These are phyloP conservation scores for Peronospora tabacina DNA, from an alignment of 352 stramenopile species.

Conservation along the genomic window DNA sequence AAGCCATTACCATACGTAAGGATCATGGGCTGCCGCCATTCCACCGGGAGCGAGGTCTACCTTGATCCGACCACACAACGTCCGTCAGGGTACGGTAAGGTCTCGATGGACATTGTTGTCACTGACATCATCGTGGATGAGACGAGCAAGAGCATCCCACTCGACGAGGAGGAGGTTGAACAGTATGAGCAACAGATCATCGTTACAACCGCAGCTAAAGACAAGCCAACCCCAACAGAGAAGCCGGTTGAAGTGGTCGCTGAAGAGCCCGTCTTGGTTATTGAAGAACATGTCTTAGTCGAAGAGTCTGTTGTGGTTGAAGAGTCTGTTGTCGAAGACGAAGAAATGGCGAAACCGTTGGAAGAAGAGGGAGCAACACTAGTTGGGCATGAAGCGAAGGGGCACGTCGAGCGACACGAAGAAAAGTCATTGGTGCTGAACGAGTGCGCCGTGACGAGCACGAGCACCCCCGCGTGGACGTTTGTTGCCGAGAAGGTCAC, in stretches of 20 bases:
- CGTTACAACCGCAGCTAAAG: constrained; percentile 7
- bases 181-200: constrained; percentile 4
- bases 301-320: constrained; percentile 5
- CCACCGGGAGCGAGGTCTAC: constrained; percentile 44
- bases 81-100: constrained; percentile 23
- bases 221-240: constrained; percentile 2
- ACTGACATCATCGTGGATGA: constrained; percentile 27
- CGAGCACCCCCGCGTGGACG: constrained; percentile 16
- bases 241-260: constrained; percentile 5
- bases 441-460: constrained; percentile 13
- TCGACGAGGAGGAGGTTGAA: constrained; percentile 12
- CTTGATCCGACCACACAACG: constrained; percentile 26
- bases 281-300: constrained; percentile 2
- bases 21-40: constrained; percentile 61
- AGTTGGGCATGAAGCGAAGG: constrained; percentile 12
- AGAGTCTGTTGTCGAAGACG: constrained; percentile 9
- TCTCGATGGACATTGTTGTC: constrained; percentile 25
- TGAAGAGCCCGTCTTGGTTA: constrained; percentile 2
- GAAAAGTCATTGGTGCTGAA: constrained; percentile 6
- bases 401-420: constrained; percentile 9
- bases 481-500: constrained; percentile 34
- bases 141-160: constrained; percentile 16
- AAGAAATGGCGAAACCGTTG: constrained; percentile 5
- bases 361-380: constrained; percentile 9
- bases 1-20: background rate